Evolutionary conservation across 805 yeast species (phyloP).

Genomic region (Hanseniaspora taiwanica): DNA sequence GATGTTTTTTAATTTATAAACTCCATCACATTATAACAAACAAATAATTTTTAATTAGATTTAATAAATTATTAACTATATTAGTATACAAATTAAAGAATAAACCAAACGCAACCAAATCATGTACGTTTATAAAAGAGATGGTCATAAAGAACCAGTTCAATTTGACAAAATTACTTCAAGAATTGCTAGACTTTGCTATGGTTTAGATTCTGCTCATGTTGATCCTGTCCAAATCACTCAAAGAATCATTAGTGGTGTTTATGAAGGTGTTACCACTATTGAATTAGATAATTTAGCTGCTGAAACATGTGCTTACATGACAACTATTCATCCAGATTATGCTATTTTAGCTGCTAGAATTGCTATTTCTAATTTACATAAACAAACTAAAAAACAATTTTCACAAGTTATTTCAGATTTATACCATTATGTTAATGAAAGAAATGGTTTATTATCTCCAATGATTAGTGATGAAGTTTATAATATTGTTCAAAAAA

Average conservation of each 20-base stretch:
- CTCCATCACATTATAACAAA: too few species aligned
- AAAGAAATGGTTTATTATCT: conserved; percentile 52
- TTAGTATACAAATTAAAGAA: not conserved
- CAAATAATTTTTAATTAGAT: too few species aligned
- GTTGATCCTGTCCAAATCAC: conserved; percentile 94
- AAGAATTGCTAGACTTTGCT: conserved; percentile 82
- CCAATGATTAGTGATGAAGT: conserved; percentile 65
- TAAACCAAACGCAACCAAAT: not conserved
- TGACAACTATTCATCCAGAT: conserved; percentile 98
- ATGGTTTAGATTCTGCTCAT: conserved; percentile 82
- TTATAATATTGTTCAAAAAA: conserved; percentile 44
- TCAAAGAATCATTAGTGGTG: conserved; percentile 90
- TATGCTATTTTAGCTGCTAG: conserved; percentile 92
- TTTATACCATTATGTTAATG: conserved; percentile 67
- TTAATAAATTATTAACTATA: too few species aligned
- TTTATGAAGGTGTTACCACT: conserved; percentile 93
- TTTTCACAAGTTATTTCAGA: conserved; percentile 67
- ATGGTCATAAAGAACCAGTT: conserved; percentile 89
- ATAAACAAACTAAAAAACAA: conserved; percentile 83
- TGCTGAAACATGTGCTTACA: conserved; percentile 94
- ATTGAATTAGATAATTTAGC: conserved; percentile 73
- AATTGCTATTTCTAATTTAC: conserved; percentile 86
- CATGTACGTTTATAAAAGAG: conserved; percentile 87
- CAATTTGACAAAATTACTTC: conserved; percentile 96
- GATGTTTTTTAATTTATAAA: too few species aligned